Conservation (phyloP, 805 yeast species). For the Spathaspora boniae region DNA sequence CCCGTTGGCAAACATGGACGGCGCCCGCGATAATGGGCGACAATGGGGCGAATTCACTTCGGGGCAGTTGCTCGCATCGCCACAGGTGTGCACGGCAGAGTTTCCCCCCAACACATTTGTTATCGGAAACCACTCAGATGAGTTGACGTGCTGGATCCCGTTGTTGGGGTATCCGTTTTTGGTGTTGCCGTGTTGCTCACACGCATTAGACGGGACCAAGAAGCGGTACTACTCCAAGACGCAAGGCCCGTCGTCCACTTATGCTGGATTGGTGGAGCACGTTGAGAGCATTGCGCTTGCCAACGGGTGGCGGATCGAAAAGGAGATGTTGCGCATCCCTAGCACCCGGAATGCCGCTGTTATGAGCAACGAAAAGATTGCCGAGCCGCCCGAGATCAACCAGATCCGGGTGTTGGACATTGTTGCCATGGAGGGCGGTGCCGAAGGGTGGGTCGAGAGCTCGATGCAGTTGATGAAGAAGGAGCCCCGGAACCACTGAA, state of each 20-base stretch:
- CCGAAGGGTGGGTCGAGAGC: constrained; percentile 85
- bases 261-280: constrained; percentile 83
- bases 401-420: constrained; percentile 53
- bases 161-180: constrained; percentile 80
- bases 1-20: constrained; percentile 50
- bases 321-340: constrained; percentile 88
- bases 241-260: constrained; percentile 47
- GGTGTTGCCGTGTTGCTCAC: constrained; percentile 95
- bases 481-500: constrained; percentile 68
- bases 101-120: constrained; percentile 72
- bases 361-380: constrained; percentile 53
- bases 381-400: constrained; percentile 28
- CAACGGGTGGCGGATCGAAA: constrained; percentile 82
- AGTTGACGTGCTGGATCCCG: constrained; percentile 94
- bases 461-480: constrained; percentile 67
- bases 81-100: constrained; percentile 53
- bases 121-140: constrained; percentile 95
- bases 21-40: constrained; percentile 57
- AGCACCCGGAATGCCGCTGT: constrained; percentile 92
- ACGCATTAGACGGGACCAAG: constrained; percentile 74
- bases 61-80: constrained; percentile 45
- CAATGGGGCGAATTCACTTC: constrained; percentile 43
- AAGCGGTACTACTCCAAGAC: constrained; percentile 55
- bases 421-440: constrained; percentile 78
- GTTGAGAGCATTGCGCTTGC: constrained; percentile 63